A percentile compares a stretch with the other conserved stretches of the same genome.
phyloP scores from a whole-genome alignment of 2,329 filamentous ascomycete species.

The Epichloe typhina region DNA sequence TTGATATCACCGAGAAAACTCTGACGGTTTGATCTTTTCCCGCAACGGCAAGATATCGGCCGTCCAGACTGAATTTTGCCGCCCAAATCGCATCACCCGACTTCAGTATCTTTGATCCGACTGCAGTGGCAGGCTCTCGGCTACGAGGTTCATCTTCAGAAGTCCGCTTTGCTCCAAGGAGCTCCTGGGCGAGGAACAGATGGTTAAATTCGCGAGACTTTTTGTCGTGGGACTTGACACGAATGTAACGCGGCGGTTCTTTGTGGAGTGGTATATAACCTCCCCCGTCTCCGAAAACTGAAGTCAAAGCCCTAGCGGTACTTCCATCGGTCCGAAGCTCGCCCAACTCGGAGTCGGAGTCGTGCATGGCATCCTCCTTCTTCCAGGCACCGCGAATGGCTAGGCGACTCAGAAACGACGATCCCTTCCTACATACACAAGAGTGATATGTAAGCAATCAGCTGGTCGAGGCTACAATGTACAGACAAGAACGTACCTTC shows the following conservation, averaged over 20 bases:
- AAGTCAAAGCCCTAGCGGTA: constrained; percentile 71
- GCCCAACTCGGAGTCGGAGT: constrained; percentile 59
- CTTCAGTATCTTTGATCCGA: constrained; percentile 27
- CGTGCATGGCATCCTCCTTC: constrained; percentile 46
- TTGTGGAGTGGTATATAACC: constrained; percentile 77
- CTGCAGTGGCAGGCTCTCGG: constrained; percentile 21
- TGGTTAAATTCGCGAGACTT: constrained; percentile 70
- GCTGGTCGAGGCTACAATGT: no score
- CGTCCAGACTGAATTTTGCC: constrained; percentile 84
- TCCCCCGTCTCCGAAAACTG: constrained; percentile 54
- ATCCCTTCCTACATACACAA: constrained; percentile 52
- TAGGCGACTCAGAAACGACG: constrained; percentile 77
- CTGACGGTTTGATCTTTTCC: constrained; percentile 78
- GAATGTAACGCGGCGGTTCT: constrained; percentile 82
- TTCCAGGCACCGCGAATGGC: constrained; percentile 62
- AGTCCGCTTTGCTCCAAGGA: constrained; percentile 45
- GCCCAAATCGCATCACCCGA: constrained; percentile 72
- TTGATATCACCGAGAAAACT: constrained; percentile 80
- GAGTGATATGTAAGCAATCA: constrained; percentile 6
- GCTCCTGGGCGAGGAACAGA: constrained; percentile 82
- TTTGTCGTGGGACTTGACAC: constrained; percentile 73
- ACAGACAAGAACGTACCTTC: constrained; percentile 37
- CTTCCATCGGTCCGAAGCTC: constrained; percentile 61
- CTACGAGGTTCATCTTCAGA: constrained; percentile 15
- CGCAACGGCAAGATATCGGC: constrained; percentile 80